Conservation (phyloP, 371 early-diverging fungal genomes). For the Dichotomocladium elegans region DNA sequence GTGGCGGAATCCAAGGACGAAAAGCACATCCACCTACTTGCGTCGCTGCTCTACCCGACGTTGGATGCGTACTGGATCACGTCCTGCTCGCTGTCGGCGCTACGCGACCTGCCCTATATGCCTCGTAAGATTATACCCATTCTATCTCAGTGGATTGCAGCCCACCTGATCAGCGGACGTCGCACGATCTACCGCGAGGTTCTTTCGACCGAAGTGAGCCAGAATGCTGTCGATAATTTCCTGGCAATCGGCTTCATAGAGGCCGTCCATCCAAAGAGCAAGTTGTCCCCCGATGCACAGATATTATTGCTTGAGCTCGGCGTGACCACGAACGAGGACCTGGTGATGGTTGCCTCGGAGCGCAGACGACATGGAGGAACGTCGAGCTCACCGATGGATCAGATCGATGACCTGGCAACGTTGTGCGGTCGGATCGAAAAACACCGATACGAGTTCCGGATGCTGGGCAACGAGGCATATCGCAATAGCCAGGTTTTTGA, state of each 20-base stretch:
- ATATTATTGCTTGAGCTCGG: conserved; percentile 43
- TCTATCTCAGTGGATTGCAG: conserved; percentile 50
- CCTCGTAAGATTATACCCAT: conserved; percentile 49
- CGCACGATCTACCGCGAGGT: conserved; percentile 49
- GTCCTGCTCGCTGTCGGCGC: conserved; percentile 44
- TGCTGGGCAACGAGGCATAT: conserved; percentile 14
- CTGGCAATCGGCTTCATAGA: conserved; percentile 42
- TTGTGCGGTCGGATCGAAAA: conserved; percentile 45
- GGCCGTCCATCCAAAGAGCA: conserved; percentile 41
- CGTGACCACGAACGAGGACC: conserved; percentile 40
- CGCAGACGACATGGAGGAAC: neutral
- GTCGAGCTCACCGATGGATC: neutral
- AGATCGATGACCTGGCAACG: conserved; percentile 29
- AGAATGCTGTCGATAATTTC: conserved; percentile 47
- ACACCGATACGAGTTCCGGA: conserved; percentile 29
- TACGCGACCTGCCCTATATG: conserved; percentile 46
- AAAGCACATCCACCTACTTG: conserved; percentile 36
- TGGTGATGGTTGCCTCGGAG: conserved; percentile 34
- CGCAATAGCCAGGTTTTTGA: conserved; percentile 42
- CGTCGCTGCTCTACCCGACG: conserved; percentile 45
- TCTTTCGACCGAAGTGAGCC: conserved; percentile 43
- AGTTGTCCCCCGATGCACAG: conserved; percentile 46
- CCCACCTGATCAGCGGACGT: conserved; percentile 46
- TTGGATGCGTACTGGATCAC: conserved; percentile 53
- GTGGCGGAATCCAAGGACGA: no score